A percentile compares a stretch with the other conserved stretches of the same genome.
Evolutionary conservation across 805 yeast genomes (phyloP).

Genomic region (Monosporozyma unispora): DNA sequence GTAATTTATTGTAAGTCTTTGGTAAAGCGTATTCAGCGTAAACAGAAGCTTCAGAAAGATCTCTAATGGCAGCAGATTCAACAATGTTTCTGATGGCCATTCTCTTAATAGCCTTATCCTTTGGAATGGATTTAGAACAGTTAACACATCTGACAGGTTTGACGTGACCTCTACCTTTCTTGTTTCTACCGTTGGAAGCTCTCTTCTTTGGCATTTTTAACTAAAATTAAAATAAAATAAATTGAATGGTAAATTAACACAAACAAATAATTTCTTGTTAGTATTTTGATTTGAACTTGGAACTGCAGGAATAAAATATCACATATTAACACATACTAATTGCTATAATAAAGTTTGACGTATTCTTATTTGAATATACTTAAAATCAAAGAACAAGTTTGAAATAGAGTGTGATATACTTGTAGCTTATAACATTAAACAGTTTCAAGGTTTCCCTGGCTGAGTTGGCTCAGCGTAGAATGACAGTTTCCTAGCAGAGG

Average conservation of each 20-base stretch:
- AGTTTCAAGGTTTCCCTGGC: neutral
- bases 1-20: constrained; percentile 98
- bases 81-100: constrained; percentile 99
- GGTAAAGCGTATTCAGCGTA: constrained; percentile 99
- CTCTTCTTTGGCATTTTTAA: constrained; percentile 98
- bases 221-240: neutral
- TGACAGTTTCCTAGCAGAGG: no score
- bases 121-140: constrained; percentile 99
- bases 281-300: neutral
- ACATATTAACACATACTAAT: neutral
- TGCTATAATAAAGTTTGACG: constrained; percentile 2
- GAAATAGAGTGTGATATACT: neutral
- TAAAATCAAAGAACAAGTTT: neutral
- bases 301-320: neutral
- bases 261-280: neutral
- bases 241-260: neutral
- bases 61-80: constrained; percentile 99
- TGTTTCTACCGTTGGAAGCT: constrained; percentile 99
- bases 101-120: constrained; percentile 99
- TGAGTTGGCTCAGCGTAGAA: neutral
- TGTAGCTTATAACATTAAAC: neutral
- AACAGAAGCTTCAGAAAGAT: constrained; percentile 98
- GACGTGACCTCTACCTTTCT: constrained; percentile 99
- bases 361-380: neutral
- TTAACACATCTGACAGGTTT: constrained; percentile 99